Base-by-base conservation (phyloP, 768 basidiomycete species). In the Terana coerulea region DNA sequence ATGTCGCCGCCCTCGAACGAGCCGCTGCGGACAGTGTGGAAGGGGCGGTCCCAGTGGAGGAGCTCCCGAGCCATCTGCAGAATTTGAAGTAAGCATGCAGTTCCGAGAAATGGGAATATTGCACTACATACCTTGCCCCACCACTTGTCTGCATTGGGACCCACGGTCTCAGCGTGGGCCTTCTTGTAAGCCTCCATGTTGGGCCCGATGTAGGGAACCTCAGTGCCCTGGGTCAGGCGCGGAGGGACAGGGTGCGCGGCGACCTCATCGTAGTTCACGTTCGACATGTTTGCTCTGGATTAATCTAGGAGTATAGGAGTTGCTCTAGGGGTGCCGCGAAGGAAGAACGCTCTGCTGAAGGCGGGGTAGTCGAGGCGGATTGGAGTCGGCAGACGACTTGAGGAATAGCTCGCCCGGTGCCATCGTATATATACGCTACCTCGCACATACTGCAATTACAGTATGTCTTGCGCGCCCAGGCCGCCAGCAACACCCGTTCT, bases 31-130 rank as follows among this genome's bases (percentile, higher is more conserved):
- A 97, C 91, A 17, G 84, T 92, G 52, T 83, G 75, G 79, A 95
- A 98, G 8, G 89, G 91, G 25, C 85, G 78, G 67, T 93, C 83
- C 92, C 91, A 94, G 69, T 90, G 74, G 28, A 97, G 71, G 31
- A 78, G 81, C 52, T 91, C 81, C 52, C 75, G 75, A 0, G 95
- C 95, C 58, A 75, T 70, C 84, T 88, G 50, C 25, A 46, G 11
- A 43, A 51, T 39, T 22, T 10, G 39, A 39, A 5, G n/a, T n/a
- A n/a, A n/a, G n/a, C n/a, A n/a, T n/a, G n/a, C n/a, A n/a, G n/a
- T 24, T n/a, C n/a, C n/a, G n/a, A n/a, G n/a, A 59, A 8, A 15
- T 21, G 42, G 40, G 30, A 55, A 25, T n/a, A n/a, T n/a, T n/a
- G n/a, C n/a, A n/a, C n/a, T n/a, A 41, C 60, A 36, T 31, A 86